phyloP scores from a whole-genome alignment of 176 grass and related monocot genomes.

The Oryza meridionalis region DNA sequence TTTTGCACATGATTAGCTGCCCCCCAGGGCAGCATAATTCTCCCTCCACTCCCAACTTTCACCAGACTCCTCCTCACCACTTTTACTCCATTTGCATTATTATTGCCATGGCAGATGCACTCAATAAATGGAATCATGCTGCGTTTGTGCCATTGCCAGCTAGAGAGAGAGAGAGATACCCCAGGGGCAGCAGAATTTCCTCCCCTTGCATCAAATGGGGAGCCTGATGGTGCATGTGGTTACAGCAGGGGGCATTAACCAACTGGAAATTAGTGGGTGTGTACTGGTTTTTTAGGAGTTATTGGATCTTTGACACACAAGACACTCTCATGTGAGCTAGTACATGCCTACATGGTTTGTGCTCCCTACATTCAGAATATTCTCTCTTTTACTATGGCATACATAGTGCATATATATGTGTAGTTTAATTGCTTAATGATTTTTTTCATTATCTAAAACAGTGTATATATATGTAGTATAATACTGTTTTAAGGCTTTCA shows the following conservation, averaged over 20 bases:
- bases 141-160: slow-evolving; percentile 55
- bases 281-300: slow-evolving; percentile 38
- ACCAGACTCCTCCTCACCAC: slow-evolving; percentile 8
- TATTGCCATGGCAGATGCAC: slow-evolving; percentile 55
- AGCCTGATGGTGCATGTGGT: slow-evolving; percentile 49
- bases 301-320: slow-evolving; percentile 16
- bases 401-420: not conserved
- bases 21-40: slow-evolving; percentile 32
- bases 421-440: not conserved
- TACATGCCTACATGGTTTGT: not conserved
- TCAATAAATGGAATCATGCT: slow-evolving; percentile 74
- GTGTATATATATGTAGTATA: not conserved
- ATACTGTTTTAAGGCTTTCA: too few species aligned
- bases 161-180: slow-evolving; percentile 5
- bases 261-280: slow-evolving; percentile 35
- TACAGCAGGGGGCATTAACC: slow-evolving; percentile 59
- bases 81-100: slow-evolving; percentile 52
- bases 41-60: slow-evolving; percentile 40
- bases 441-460: not conserved
- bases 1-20: slow-evolving; percentile 36
- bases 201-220: slow-evolving; percentile 44
- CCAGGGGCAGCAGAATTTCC: not conserved
- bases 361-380: not conserved
- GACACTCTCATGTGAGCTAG: slow-evolving; percentile 36
- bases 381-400: not conserved